phyloP scores from a whole-genome alignment of 2,329 filamentous ascomycete species.

The Colletotrichum tabaci region DNA sequence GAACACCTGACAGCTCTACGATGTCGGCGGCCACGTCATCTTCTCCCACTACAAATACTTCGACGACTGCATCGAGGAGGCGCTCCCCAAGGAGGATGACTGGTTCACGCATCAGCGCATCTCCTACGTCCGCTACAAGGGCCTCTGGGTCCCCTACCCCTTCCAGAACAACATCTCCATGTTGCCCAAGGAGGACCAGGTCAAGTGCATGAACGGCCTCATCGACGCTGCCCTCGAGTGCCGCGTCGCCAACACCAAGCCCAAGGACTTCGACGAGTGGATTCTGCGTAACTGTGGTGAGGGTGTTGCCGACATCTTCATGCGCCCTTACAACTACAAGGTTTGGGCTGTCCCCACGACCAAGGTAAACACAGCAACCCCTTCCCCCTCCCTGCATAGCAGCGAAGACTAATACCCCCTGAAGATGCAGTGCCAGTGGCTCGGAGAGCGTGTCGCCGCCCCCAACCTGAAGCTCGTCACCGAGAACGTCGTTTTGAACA shows the following conservation, averaged over 20 bases:
- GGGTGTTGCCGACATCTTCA: slow-evolving; percentile 95
- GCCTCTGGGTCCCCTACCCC: slow-evolving; percentile 96
- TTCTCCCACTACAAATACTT: slow-evolving; percentile 99
- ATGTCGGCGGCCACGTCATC: slow-evolving; percentile 98
- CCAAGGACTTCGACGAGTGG: slow-evolving; percentile 98
- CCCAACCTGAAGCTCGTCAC: slow-evolving; percentile 95
- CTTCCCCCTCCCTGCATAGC: too few relatives aligned
- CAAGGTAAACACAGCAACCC: slow-evolving; percentile 74
- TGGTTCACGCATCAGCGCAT: slow-evolving; percentile 99
- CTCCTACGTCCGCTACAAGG: slow-evolving; percentile 98
- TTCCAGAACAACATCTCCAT: slow-evolving; percentile 99
- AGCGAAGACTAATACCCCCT: slow-evolving; percentile 1
- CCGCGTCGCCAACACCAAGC: slow-evolving; percentile 90
- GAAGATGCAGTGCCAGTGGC: slow-evolving; percentile 99
- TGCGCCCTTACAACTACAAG: slow-evolving; percentile 99
- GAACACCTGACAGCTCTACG: slow-evolving; percentile 81
- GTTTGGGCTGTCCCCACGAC: slow-evolving; percentile 99
- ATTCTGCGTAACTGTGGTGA: slow-evolving; percentile 92
- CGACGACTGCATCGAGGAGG: slow-evolving; percentile 98
- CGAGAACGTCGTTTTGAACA: slow-evolving; percentile 95
- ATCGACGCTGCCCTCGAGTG: slow-evolving; percentile 93
- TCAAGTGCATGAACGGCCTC: slow-evolving; percentile 93
- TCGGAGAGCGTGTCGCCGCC: slow-evolving; percentile 97
- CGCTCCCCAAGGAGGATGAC: slow-evolving; percentile 91
- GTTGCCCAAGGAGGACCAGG: slow-evolving; percentile 97